A percentile compares a stretch with the other conserved stretches of the same genome.
Conservation (phyloP, 164 flowering plant genomes). For the Sedum album region DNA sequence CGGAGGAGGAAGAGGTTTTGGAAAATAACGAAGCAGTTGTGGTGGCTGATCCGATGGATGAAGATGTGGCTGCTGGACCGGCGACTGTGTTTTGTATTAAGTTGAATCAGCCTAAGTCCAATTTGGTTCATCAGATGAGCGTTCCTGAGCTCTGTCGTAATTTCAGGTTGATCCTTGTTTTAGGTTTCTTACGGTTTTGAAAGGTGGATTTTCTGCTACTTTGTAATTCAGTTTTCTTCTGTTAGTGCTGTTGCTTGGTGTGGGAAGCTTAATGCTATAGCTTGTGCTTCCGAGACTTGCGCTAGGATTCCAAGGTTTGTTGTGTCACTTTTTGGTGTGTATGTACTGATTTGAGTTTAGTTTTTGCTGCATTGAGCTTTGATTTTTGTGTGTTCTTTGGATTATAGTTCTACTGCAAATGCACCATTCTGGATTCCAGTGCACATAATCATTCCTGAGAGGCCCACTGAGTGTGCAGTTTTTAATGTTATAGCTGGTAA, state of each 20-base stretch:
- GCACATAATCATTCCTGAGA: constrained; percentile 90
- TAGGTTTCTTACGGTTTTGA: neutral
- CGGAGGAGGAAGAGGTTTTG: neutral
- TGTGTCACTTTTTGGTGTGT: neutral
- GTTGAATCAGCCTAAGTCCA: constrained; percentile 79
- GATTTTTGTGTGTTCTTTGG: neutral
- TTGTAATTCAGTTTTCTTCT: constrained; percentile 14
- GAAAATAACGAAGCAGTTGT: neutral
- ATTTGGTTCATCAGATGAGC: constrained; percentile 84
- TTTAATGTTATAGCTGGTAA: constrained; percentile 96
- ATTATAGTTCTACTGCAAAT: constrained; percentile 67
- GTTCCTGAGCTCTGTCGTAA: constrained; percentile 96
- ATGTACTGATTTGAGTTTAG: neutral
- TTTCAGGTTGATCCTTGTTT: constrained; percentile 48
- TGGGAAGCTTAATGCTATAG: constrained; percentile 83
- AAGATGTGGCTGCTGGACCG: constrained; percentile 25
- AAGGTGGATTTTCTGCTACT: neutral
- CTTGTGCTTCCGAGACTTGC: constrained; percentile 98
- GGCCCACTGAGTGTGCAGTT: constrained; percentile 92
- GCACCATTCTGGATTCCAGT: constrained; percentile 99
- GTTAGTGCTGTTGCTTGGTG: constrained; percentile 95
- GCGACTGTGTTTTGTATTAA: constrained; percentile 73
- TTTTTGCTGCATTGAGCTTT: neutral
- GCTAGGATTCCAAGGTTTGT: constrained; percentile 96
- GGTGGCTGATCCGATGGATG: constrained; percentile 52